Evolutionary conservation across 805 yeast genomes (phyloP).

Genomic region (Yarrowia deformans): DNA sequence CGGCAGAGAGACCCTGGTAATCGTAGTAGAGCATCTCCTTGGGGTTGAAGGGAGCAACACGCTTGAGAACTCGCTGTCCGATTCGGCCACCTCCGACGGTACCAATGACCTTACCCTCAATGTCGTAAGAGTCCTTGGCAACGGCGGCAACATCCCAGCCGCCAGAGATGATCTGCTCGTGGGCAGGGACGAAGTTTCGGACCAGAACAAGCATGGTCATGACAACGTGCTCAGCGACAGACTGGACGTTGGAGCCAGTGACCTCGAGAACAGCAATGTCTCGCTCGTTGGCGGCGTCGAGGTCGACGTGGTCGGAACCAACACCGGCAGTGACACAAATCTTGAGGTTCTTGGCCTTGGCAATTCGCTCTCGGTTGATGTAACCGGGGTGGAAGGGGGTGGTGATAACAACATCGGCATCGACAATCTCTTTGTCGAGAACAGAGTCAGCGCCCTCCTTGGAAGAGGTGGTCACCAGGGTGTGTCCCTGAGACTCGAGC

Average conservation of each 20-base stretch:
- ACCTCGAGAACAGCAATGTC: slow-evolving; percentile 14
- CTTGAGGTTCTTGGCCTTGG: slow-evolving; percentile 19
- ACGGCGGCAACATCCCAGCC: slow-evolving; percentile 14
- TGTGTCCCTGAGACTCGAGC: slow-evolving; percentile 15
- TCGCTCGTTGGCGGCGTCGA: slow-evolving; percentile 15
- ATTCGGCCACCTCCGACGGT: slow-evolving; percentile 18
- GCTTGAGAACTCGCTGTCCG: slow-evolving; percentile 13
- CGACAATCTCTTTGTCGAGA: slow-evolving; percentile 10
- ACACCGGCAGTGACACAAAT: slow-evolving; percentile 9
- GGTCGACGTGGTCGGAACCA: slow-evolving; percentile 15
- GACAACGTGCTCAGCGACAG: slow-evolving; percentile 8
- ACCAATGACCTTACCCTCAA: slow-evolving; percentile 15
- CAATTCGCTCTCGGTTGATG: slow-evolving; percentile 17
- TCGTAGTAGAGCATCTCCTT: slow-evolving; percentile 18
- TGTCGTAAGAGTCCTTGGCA: slow-evolving; percentile 16
- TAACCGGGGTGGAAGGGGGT: slow-evolving; percentile 15
- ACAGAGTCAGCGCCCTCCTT: slow-evolving; percentile 7
- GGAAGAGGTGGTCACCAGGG: slow-evolving; percentile 10
- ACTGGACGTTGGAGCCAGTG: slow-evolving; percentile 11
- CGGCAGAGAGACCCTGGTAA: slow-evolving; percentile 4
- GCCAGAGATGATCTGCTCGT: slow-evolving; percentile 11
- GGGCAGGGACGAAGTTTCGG: slow-evolving; percentile 11
- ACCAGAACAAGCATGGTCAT: slow-evolving; percentile 13
- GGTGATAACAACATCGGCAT: slow-evolving; percentile 7
- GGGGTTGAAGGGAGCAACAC: slow-evolving; percentile 12